phyloP scores from a whole-genome alignment of 1,284 basidiomycete genomes.

The Somion occarium region DNA sequence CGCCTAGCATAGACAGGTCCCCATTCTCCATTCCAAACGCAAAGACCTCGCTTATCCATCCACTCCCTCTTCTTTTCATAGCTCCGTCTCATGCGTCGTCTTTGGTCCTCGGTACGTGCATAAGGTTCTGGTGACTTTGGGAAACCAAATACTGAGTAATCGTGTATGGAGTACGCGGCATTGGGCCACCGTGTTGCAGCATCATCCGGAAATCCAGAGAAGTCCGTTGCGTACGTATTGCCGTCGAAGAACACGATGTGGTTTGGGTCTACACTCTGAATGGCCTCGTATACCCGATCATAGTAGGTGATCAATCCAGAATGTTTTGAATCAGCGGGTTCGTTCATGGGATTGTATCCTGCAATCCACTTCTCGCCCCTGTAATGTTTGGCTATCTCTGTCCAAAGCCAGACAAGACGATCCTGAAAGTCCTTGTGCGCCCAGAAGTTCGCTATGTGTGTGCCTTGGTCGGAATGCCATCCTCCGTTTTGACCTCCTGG shows the following conservation, averaged over 20 bases:
- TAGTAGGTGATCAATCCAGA: conserved; percentile 55
- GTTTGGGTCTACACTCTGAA: conserved; percentile 57
- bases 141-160: conserved; percentile 70
- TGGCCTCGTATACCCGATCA: conserved; percentile 57
- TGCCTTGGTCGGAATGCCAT: conserved; percentile 51
- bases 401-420: conserved; percentile 66
- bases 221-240: conserved; percentile 75
- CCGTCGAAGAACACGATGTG: conserved; percentile 68
- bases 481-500: conserved; percentile 57
- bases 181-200: conserved; percentile 53
- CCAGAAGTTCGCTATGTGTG: conserved; percentile 62
- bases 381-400: conserved; percentile 61
- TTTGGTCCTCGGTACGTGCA: conserved; percentile 48
- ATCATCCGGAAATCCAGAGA: conserved; percentile 60
- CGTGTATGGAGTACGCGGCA: conserved; percentile 73
- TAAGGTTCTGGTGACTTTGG: conserved; percentile 59
- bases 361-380: conserved; percentile 62
- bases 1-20: conserved; percentile 59
- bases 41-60: conserved; percentile 61
- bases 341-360: conserved; percentile 74
- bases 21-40: conserved; percentile 79
- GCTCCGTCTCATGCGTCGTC: conserved; percentile 41
- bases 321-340: conserved; percentile 62
- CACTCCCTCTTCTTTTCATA: conserved; percentile 67
- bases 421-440: conserved; percentile 76